phyloP scores from a whole-genome alignment of 768 basidiomycete species.

The Podaxis pistillaris region DNA sequence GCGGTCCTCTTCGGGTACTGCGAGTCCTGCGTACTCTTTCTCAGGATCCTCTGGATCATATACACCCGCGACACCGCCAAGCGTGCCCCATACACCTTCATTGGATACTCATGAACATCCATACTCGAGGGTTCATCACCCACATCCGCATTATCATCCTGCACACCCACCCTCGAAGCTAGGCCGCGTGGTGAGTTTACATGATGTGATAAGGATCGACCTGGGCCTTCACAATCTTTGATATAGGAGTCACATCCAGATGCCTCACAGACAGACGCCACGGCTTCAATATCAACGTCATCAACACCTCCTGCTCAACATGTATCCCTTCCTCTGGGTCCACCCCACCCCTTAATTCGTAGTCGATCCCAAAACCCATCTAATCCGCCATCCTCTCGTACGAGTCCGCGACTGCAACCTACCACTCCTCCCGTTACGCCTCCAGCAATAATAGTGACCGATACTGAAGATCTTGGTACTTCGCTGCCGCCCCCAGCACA shows the following conservation, averaged over 20 bases:
- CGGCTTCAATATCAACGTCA: neutral
- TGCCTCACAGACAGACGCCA: conserved; percentile 3
- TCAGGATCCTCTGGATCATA: conserved; percentile 28
- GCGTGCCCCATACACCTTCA: conserved; percentile 21
- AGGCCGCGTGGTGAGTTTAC: conserved; percentile 31
- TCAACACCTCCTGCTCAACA: neutral
- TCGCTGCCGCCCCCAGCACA: neutral
- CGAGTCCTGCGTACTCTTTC: conserved; percentile 43
- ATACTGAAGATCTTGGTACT: conserved; percentile 7
- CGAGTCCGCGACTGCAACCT: conserved; percentile 9
- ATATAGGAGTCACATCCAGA: conserved; percentile 16
- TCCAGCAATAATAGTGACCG: conserved; percentile 2
- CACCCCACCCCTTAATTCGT: conserved; percentile 10
- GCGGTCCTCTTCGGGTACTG: conserved; percentile 49
- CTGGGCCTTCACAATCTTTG: neutral
- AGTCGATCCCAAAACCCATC: conserved; percentile 3
- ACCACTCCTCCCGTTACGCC: conserved; percentile 2
- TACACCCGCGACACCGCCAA: conserved; percentile 29
- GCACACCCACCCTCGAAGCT: conserved; percentile 35
- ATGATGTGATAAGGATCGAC: conserved; percentile 3
- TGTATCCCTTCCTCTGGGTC: neutral
- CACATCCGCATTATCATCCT: conserved; percentile 24
- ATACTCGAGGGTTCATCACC: conserved; percentile 22
- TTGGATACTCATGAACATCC: conserved; percentile 27
- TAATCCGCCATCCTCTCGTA: neutral